Evolutionary conservation across 495 filamentous ascomycete species (phyloP).

Genomic region (Penicillium argentinense): DNA sequence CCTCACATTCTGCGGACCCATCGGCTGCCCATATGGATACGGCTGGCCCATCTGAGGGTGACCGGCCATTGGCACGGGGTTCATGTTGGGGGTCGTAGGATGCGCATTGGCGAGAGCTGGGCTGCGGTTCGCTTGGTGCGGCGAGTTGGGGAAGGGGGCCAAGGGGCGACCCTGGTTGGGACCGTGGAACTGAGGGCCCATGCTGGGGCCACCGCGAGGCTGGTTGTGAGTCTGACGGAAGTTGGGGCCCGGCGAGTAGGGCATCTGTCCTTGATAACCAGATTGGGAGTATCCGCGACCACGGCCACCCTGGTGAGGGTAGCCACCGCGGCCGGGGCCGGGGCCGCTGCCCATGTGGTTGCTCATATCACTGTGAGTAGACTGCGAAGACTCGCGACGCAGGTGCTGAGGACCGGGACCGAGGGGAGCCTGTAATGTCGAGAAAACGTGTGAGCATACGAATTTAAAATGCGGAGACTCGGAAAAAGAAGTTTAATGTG

Average conservation of each 20-base stretch:
- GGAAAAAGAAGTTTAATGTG: slow-evolving; percentile 3
- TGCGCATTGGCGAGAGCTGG: slow-evolving; percentile 68
- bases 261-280: slow-evolving; percentile 60
- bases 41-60: slow-evolving; percentile 56
- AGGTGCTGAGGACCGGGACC: slow-evolving; percentile 70
- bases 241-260: slow-evolving; percentile 62
- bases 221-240: slow-evolving; percentile 62
- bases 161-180: slow-evolving; percentile 54
- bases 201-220: slow-evolving; percentile 60
- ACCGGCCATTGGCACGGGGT: slow-evolving; percentile 55
- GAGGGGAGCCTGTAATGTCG: slow-evolving; percentile 57
- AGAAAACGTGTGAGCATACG: slow-evolving; percentile 54
- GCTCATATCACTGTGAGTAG: slow-evolving; percentile 72
- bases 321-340: slow-evolving; percentile 56
- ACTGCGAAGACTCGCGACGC: slow-evolving; percentile 80
- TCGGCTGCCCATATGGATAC: slow-evolving; percentile 61
- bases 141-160: slow-evolving; percentile 62
- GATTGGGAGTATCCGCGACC: slow-evolving; percentile 65
- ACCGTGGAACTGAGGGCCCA: slow-evolving; percentile 64
- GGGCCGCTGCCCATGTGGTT: slow-evolving; percentile 53
- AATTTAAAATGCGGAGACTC: slow-evolving; percentile 10
- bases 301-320: slow-evolving; percentile 59
- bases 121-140: slow-evolving; percentile 66
- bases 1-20: slow-evolving; percentile 68
- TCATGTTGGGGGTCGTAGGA: slow-evolving; percentile 69